Evolutionary conservation across 306 rosid species (phyloP), one percentile per base, ranked within the genome.

Genomic region (Trifolium dubium): DNA sequence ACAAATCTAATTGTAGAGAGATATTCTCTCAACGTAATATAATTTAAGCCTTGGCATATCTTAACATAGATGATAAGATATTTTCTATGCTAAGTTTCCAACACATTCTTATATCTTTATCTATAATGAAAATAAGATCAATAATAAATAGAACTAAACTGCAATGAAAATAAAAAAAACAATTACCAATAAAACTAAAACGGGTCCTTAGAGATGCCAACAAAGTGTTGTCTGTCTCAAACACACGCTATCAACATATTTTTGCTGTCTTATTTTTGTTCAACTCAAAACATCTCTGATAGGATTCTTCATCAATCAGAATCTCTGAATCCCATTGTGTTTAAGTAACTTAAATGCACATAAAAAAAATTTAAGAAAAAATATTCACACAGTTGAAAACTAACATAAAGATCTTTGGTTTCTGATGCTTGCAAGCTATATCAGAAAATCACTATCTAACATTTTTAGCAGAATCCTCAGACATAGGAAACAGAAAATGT

Each of bases 401-500:
- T 13, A 39, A 13, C 54, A 18, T 55, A 12, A 40, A 23, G 28
- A 47, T 5, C 15, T 13, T 32, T 31, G n/a, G 6, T 60, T 31
- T 71, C 19, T 34, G 54, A 53, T 72, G 49, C 77, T 71, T 50
- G 81, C 68, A 78, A 63, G 23, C 31, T 61, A 1, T 35, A 63
- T 15, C 47, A 63, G 43, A 40, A 39, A 15, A 74, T 37, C 35
- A 70, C 77, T 76, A 82, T 81, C 85, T 80, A 53, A 82, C 90
- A 68, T 79, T 77, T 66, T 71, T 72, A 51, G 67, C 81, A 49
- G 82, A 77, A 73, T 78, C 95, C 70, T 86, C 86, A 1, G 89
- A 41, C 67, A 82, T 32, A 66, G 77, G 82, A 62, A 83, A 86
- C 2, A 86, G 79, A 76, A 91, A 91, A 73, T 85, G 91, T 0